Conservation (phyloP, 2,329 filamentous ascomycete species). For the Trichoderma endophyticum region DNA sequence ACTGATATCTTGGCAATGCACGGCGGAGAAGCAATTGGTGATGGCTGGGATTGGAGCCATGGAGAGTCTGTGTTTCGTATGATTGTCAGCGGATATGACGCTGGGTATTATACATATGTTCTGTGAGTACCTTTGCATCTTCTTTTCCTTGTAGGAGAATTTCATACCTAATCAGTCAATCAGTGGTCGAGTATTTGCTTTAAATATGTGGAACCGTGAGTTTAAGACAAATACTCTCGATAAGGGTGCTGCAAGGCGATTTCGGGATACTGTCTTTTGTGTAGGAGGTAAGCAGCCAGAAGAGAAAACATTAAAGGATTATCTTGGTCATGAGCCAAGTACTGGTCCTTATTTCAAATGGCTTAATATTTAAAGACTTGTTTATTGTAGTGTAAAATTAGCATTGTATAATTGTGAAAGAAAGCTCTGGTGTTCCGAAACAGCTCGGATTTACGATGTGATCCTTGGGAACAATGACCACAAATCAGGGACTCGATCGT, state of each 20-base stretch:
- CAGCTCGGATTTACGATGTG: not conserved
- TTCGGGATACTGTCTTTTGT: not conserved
- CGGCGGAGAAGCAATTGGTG: not conserved
- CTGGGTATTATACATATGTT: not conserved
- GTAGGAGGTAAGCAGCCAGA: not conserved
- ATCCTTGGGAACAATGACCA: not conserved
- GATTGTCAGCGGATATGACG: not conserved
- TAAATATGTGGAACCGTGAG: not conserved
- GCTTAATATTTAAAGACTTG: not conserved
- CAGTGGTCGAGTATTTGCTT: not conserved
- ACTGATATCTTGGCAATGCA: not conserved
- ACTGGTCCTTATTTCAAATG: not conserved
- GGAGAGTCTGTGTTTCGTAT: not conserved
- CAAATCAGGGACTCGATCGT: too few relatives aligned
- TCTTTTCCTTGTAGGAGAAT: not conserved
- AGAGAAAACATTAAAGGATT: not conserved
- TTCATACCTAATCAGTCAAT: not conserved
- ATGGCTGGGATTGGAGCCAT: not conserved
- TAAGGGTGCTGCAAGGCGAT: not conserved
- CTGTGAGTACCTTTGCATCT: not conserved
- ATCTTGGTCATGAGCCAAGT: not conserved
- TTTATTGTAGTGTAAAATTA: not conserved
- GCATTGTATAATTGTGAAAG: not conserved
- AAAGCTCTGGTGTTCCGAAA: not conserved
- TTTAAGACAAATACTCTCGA: not conserved